A percentile compares a stretch with the other conserved stretches of the same genome.
phyloP scores from a whole-genome alignment of 768 basidiomycete genomes.

The Phanerochaete carnosa region DNA sequence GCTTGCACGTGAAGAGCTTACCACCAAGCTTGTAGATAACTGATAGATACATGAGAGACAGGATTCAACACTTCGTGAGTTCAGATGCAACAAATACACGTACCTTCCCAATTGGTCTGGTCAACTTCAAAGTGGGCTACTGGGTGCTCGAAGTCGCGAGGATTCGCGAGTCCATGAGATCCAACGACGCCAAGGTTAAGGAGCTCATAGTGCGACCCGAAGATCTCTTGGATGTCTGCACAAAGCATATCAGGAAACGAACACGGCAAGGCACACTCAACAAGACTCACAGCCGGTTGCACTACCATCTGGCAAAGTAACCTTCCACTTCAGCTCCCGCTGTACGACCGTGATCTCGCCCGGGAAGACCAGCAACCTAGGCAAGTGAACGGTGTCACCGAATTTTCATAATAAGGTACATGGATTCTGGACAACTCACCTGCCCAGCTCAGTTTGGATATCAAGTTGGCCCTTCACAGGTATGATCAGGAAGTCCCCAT shows the following conservation, averaged over 20 bases:
- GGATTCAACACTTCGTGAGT: neutral
- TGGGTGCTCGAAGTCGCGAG: slow-evolving; percentile 61
- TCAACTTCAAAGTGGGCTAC: slow-evolving; percentile 64
- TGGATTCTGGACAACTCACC: slow-evolving; percentile 38
- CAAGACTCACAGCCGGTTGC: slow-evolving; percentile 52
- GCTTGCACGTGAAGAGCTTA: slow-evolving; percentile 47
- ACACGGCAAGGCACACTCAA: neutral
- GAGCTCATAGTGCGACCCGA: slow-evolving; percentile 57
- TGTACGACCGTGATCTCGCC: slow-evolving; percentile 66
- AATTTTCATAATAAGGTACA: no score
- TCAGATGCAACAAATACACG: no score
- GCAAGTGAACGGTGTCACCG: no score
- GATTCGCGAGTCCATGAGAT: slow-evolving; percentile 58
- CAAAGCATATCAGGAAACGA: neutral
- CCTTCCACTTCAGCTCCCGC: slow-evolving; percentile 65
- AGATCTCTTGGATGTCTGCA: slow-evolving; percentile 61
- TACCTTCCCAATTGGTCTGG: slow-evolving; percentile 56
- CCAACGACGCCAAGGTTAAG: slow-evolving; percentile 69
- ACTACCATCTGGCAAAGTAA: slow-evolving; percentile 53
- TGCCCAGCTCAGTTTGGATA: slow-evolving; percentile 67
- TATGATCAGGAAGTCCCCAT: slow-evolving; percentile 65
- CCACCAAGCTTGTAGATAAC: slow-evolving; percentile 43
- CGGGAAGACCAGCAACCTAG: slow-evolving; percentile 57
- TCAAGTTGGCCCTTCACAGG: slow-evolving; percentile 64
- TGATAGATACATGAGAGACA: neutral